Evolutionary conservation across 306 rosid genomes (phyloP), one percentile per base, ranked within the genome.

Genomic region (Glycine latifolia): DNA sequence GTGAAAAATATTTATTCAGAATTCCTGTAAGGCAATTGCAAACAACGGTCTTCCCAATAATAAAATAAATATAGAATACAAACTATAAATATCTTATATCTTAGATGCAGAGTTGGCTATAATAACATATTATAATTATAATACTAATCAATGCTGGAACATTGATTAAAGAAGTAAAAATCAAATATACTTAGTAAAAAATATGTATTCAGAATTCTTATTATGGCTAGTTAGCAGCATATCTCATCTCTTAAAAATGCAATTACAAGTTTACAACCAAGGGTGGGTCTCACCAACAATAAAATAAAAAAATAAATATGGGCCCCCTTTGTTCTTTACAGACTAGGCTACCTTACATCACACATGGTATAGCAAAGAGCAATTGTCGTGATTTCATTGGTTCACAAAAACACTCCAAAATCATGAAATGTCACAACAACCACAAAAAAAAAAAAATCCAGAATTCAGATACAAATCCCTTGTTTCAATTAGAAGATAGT

Each of bases 271-370:
- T n/a, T n/a, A n/a, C 31, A 26, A 26, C 31, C 1, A 26, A 26
- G 31, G 31, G 31, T 26, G 31, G 31, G 31, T 26, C 31, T 26
- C 31, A 26, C 31, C 31, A 26, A 26, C 2, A 26, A 26, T 1
- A 26, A 26, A 26, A 26, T 26, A 26, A 26, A 26, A 44, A 26
- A 26, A 44, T 6, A 7, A 44, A 35, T 6, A 35, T 62, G 72
- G 60, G 3, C 31, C 6, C 74, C 71, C 5, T 20, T 4, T 54
- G 67, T 71, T 4, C n/a, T 33, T 53, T 5, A 17, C 13, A 47
- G 17, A 67, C 8, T 4, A 53, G 76, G 53, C 63, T 5, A 12
- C 26, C 73, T 35, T 69, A 77, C 77, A 59, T 35, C 81, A 85
- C 77, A 73, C 77, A 73, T 56, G 53, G 61, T 31, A 16, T 10